Conservation (phyloP, 2,329 filamentous ascomycete genomes). For the Pseudophaeomoniella oleicola region DNA sequence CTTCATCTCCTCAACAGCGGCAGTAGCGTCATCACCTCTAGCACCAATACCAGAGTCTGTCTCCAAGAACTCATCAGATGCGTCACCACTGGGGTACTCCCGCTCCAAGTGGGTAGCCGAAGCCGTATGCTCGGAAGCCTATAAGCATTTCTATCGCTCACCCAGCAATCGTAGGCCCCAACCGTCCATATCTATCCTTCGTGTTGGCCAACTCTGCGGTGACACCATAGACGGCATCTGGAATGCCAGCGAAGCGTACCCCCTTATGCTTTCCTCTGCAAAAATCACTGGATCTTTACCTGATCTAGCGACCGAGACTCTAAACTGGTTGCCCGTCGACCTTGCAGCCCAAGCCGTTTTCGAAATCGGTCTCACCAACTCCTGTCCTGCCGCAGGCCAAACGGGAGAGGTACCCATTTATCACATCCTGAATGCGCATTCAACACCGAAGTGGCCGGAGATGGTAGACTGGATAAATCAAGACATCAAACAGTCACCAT, state of each 20-base stretch:
- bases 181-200: slow-evolving; percentile 28
- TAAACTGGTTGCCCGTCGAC: slow-evolving; percentile 30
- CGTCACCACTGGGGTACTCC: slow-evolving; percentile 38
- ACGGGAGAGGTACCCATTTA: slow-evolving; percentile 19
- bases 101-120: slow-evolving; percentile 46
- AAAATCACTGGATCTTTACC: slow-evolving; percentile 30
- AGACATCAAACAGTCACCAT: neutral
- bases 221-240: slow-evolving; percentile 34
- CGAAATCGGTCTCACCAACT: slow-evolving; percentile 12
- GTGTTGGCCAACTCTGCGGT: slow-evolving; percentile 38
- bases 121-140: slow-evolving; percentile 28
- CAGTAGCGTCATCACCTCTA: slow-evolving; percentile 13
- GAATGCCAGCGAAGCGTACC: slow-evolving; percentile 38
- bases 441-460: slow-evolving; percentile 29
- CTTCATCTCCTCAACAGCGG: slow-evolving; percentile 40
- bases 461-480: too few species aligned
- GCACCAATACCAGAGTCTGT: slow-evolving; percentile 2
- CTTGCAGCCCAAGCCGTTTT: slow-evolving; percentile 21
- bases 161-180: slow-evolving; percentile 14
- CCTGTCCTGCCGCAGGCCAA: slow-evolving; percentile 15
- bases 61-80: slow-evolving; percentile 11
- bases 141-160: slow-evolving; percentile 8
- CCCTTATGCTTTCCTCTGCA: slow-evolving; percentile 32
- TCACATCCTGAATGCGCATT: slow-evolving; percentile 35
- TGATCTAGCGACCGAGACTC: slow-evolving; percentile 25